Conservation (phyloP, 1,284 basidiomycete species). For the Rhodotorula glutinis region DNA sequence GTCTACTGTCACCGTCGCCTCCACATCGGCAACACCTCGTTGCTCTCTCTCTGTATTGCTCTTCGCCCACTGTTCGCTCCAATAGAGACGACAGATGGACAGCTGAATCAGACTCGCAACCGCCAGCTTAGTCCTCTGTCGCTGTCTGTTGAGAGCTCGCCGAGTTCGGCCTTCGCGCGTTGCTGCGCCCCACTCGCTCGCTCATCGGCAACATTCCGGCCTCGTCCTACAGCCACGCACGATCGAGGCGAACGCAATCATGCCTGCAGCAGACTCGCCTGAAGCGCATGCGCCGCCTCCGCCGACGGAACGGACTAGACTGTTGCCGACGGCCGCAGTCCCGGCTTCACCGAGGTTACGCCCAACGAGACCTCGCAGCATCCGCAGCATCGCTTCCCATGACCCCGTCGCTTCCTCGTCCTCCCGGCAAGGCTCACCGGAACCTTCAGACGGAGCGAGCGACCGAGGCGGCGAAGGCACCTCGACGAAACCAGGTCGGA, state of each 20-base stretch:
- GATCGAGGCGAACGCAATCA: too few species aligned
- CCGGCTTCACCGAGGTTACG: too few species aligned
- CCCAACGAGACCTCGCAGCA: slow-evolving; percentile 7
- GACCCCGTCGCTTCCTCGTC: not conserved
- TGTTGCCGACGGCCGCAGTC: too few species aligned
- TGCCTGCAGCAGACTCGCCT: not conserved
- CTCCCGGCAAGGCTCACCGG: slow-evolving; percentile 5
- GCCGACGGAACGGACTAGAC: not conserved
- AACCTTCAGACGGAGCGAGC: slow-evolving; percentile 10
- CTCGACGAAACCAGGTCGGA: not conserved
- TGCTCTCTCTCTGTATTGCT: too few species aligned
- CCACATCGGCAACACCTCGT: not conserved
- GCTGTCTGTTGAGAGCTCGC: not conserved
- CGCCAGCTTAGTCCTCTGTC: not conserved
- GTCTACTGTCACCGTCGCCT: too few species aligned
- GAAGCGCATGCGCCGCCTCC: not conserved
- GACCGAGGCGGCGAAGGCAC: slow-evolving; percentile 1
- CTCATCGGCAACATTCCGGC: not conserved
- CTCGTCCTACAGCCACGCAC: too few species aligned
- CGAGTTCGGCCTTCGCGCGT: too few species aligned
- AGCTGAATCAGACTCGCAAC: not conserved
- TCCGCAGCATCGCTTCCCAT: slow-evolving; percentile 21
- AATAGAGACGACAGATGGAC: not conserved
- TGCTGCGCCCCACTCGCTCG: not conserved
- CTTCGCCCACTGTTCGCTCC: too few species aligned